A percentile compares a stretch with the other conserved stretches of the same genome.
Conservation (phyloP, 257 asterid species). For the Ajuga chamaepitys region DNA sequence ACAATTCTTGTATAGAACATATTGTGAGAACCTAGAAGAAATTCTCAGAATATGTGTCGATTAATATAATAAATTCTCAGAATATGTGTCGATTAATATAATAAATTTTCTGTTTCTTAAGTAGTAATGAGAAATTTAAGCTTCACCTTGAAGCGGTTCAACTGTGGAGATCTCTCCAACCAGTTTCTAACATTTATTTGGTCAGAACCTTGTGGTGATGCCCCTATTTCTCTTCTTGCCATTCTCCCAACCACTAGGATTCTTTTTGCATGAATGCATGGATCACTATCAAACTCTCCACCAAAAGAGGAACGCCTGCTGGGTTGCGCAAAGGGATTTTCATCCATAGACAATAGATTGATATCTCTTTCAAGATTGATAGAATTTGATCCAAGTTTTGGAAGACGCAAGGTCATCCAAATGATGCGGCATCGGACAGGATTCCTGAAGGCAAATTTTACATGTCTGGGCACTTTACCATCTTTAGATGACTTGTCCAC, state of each 20-base stretch:
- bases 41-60: constrained; percentile 14
- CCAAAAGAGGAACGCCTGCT: constrained; percentile 84
- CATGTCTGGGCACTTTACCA: constrained; percentile 67
- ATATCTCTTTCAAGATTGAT: constrained; percentile 63
- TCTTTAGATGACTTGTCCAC: constrained; percentile 45
- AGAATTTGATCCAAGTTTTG: constrained; percentile 68
- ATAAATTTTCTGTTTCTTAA: not conserved
- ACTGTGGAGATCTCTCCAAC: constrained; percentile 75
- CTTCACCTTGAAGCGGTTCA: constrained; percentile 87
- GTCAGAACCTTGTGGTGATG: constrained; percentile 53
- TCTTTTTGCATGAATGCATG: constrained; percentile 88
- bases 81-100: constrained; percentile 7
- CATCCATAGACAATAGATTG: constrained; percentile 67
- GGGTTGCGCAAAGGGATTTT: constrained; percentile 71
- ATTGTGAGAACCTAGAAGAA: constrained; percentile 18
- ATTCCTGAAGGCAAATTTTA: constrained; percentile 65
- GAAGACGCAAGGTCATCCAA: constrained; percentile 84
- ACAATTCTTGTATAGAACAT: not conserved
- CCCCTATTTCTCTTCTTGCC: constrained; percentile 47
- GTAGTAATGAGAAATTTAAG: constrained; percentile 3
- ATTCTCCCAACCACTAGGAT: constrained; percentile 63
- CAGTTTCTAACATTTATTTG: constrained; percentile 66
- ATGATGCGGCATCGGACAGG: constrained; percentile 87
- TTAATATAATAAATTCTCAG: not conserved
- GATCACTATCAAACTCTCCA: constrained; percentile 65